A percentile compares a stretch with the other conserved stretches of the same genome.
Evolutionary conservation across 2,329 filamentous ascomycete genomes (phyloP).

Genomic region (Aspergillus nomiae): DNA sequence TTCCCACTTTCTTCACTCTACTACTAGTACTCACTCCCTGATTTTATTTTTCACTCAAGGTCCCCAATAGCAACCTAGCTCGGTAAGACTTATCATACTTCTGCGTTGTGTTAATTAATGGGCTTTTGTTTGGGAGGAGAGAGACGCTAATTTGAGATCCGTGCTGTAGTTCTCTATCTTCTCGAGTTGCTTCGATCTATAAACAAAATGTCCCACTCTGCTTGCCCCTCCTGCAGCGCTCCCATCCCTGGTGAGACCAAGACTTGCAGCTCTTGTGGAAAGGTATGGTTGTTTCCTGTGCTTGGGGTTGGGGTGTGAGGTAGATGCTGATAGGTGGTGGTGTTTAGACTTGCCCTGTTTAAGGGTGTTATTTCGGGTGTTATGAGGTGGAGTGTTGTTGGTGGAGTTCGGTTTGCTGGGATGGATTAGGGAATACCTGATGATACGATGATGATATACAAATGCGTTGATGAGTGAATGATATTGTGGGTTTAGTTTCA

Average conservation of each 20-base stretch:
- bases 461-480: conserved; percentile 12
- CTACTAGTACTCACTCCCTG: not conserved
- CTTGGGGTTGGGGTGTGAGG: not conserved
- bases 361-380: not conserved
- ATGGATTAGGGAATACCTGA: not conserved
- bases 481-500: not conserved
- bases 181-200: not conserved
- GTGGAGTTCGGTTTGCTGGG: not conserved
- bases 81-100: not conserved
- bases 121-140: not conserved
- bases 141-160: not conserved
- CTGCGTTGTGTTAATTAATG: not conserved
- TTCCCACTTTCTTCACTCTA: not conserved
- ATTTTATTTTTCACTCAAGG: not conserved
- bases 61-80: not conserved
- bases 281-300: conserved; percentile 16
- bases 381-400: too few relatives aligned
- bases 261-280: conserved; percentile 32
- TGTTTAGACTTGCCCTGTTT: conserved; percentile 25
- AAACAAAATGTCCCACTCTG: conserved; percentile 25
- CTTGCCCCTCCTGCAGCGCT: conserved; percentile 31
- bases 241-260: conserved; percentile 29
- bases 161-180: not conserved
- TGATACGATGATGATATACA: not conserved
- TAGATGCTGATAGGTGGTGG: conserved; percentile 2